Conservation (phyloP, 768 basidiomycete species). For the Mycena kentingensis region DNA sequence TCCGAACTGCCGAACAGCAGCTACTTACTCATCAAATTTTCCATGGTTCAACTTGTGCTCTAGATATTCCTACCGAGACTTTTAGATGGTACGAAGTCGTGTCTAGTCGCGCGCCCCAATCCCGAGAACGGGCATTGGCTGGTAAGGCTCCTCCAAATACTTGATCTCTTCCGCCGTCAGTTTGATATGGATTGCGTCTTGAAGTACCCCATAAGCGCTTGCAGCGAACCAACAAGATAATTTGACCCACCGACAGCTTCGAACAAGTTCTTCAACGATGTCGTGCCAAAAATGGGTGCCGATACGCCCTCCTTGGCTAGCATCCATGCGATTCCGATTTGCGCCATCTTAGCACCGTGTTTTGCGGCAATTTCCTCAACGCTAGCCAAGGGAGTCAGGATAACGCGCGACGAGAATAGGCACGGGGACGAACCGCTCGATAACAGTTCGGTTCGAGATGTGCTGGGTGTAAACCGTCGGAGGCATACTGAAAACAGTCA, state of each 20-base stretch:
- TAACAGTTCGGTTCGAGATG: too few species aligned
- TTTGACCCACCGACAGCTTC: slow-evolving; percentile 48
- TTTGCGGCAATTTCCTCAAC: slow-evolving; percentile 59
- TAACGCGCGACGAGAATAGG: neutral
- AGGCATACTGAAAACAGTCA: too few species aligned
- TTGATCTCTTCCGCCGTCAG: slow-evolving; percentile 59
- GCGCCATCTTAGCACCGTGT: slow-evolving; percentile 56
- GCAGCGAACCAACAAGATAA: neutral
- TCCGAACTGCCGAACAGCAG: too few species aligned
- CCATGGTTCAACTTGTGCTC: too few species aligned
- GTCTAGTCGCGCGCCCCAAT: slow-evolving; percentile 41
- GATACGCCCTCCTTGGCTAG: slow-evolving; percentile 49
- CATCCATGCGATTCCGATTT: slow-evolving; percentile 56
- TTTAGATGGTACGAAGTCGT: too few species aligned
- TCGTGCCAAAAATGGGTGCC: slow-evolving; percentile 62
- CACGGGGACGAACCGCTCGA: neutral
- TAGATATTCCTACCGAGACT: too few species aligned
- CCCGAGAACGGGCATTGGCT: slow-evolving; percentile 46
- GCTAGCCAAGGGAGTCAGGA: too few species aligned
- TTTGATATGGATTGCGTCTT: slow-evolving; percentile 47
- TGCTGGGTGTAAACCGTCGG: too few species aligned
- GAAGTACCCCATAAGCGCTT: neutral
- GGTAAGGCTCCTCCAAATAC: slow-evolving; percentile 57
- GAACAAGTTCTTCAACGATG: slow-evolving; percentile 50
- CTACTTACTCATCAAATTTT: neutral